A percentile compares a stretch with the other conserved stretches of the same genome.
Evolutionary conservation across 345 rosid genomes (phyloP).

Genomic region (Psidium guajava): DNA sequence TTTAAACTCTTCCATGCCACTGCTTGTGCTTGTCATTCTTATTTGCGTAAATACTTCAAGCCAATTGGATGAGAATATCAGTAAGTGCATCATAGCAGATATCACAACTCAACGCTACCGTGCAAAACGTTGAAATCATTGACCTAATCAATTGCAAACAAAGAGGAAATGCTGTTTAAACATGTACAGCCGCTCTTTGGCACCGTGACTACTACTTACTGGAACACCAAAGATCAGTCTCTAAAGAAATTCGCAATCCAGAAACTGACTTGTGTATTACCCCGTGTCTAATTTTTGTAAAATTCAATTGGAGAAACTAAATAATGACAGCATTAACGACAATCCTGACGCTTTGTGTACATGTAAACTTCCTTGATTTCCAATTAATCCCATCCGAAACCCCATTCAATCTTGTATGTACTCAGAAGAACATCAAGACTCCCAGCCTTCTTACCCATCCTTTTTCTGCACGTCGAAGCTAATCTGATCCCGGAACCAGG

Average conservation of each 20-base stretch:
- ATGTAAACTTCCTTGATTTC: background rate
- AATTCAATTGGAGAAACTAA: background rate
- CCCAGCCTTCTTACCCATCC: background rate
- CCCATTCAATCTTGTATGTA: background rate
- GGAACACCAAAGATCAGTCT: background rate
- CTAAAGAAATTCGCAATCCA: background rate
- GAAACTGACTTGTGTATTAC: background rate
- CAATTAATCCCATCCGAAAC: background rate
- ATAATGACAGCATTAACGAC: background rate
- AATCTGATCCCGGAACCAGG: slow-evolving; percentile 33
- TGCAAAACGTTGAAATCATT: background rate
- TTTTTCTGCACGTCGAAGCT: background rate
- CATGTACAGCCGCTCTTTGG: background rate
- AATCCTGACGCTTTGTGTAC: background rate
- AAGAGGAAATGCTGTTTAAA: background rate
- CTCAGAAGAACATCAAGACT: background rate
- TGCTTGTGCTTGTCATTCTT: background rate
- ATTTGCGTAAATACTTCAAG: background rate
- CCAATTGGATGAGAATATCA: background rate
- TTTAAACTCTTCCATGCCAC: background rate
- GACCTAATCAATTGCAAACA: background rate
- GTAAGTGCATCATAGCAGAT: background rate
- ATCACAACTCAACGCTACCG: background rate
- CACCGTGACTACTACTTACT: background rate
- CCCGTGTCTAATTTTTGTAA: background rate